Conservation (phyloP, 2,329 filamentous ascomycete genomes). For the Penicillium hordei region DNA sequence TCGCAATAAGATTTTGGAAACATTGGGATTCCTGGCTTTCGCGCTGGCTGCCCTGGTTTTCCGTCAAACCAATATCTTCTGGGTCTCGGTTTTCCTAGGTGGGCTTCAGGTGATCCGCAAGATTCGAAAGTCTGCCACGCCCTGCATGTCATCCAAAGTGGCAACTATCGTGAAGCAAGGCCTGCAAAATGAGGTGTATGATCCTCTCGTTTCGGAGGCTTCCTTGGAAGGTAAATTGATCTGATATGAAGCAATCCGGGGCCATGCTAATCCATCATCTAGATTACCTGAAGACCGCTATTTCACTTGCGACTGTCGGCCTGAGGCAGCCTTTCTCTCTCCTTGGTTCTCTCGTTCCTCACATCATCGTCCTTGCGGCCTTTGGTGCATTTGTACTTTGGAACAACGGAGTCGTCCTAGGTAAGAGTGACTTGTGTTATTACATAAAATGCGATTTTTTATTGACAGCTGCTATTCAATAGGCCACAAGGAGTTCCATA, state of each 20-base stretch:
- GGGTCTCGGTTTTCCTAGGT: constrained; percentile 63
- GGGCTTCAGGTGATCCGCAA: constrained; percentile 45
- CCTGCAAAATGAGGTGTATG: constrained; percentile 48
- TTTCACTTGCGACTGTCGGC: constrained; percentile 65
- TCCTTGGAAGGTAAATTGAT: constrained; percentile 48
- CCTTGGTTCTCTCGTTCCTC: constrained; percentile 48
- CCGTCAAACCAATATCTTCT: constrained; percentile 96
- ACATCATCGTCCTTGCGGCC: constrained; percentile 60
- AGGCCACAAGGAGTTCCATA: constrained; percentile 94
- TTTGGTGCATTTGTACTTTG: constrained; percentile 77
- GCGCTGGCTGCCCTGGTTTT: constrained; percentile 71
- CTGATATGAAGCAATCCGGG: neutral
- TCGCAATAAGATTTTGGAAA: constrained; percentile 23
- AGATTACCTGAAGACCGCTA: constrained; percentile 52
- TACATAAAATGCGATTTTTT: neutral
- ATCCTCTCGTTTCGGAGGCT: constrained; percentile 51
- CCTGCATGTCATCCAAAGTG: constrained; percentile 29
- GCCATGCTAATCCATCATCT: constrained; percentile 25
- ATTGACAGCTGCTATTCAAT: constrained; percentile 1
- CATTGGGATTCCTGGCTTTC: constrained; percentile 50
- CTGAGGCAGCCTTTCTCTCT: constrained; percentile 45
- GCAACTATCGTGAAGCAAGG: constrained; percentile 32
- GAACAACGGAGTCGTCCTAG: constrained; percentile 91
- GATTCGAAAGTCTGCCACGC: constrained; percentile 31
- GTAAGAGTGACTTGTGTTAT: constrained; percentile 46